Evolutionary conservation across 352 stramenopile species (phyloP), one percentile per base, ranked within the genome.

Genomic region (Globisporangium recalcitrans): DNA sequence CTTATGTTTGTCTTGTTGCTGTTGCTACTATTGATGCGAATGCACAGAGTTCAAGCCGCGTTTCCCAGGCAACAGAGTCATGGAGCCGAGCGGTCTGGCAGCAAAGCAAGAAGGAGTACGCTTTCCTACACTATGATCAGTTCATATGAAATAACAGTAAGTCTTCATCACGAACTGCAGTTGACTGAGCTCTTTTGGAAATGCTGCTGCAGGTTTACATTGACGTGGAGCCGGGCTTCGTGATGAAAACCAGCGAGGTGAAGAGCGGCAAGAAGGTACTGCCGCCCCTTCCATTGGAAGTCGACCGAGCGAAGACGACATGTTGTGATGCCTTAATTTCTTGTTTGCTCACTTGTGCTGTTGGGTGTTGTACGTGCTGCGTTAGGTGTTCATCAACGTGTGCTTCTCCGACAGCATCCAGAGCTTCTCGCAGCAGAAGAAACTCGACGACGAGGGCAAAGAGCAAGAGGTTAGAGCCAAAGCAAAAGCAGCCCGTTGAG

Each of bases 331-430:
- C 22, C 26, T 24, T 13, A 19, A 22, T 9, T 21, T 16, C 26
- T 54, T 4, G 22, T 22, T 13, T 2, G 2, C 22, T n/a, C 8
- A 2, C 34, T 14, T 48, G 9, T 31, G 29, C n/a, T 40, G 34
- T 10, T 38, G 32, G 0, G 8, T 38, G 31, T 31, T 31, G 27
- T 5, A 6, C 5, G 27, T n/a, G 27, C 27, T 5, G 27, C 27
- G 27, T 31, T n/a, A 88, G 79, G 72, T 90, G 27, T 93, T 93
- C 64, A 72, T 93, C 32, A 93, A 93, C 64, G 72, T 93, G 32
- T 88, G 86, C 48, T 74, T 71, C 65, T 80, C 80, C 21, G 69
- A 77, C 22, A 66, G 75, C n/a, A 90, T 93, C 60, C 84, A 92
- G 62, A 82, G 57, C 13, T 91, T 92, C 60, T 92, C 85, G 7